Percentiles rank a stretch among this genome's conserved stretches.
Conservation (phyloP, 371 early-diverging fungal species). For the Phascolomyces articulosus region DNA sequence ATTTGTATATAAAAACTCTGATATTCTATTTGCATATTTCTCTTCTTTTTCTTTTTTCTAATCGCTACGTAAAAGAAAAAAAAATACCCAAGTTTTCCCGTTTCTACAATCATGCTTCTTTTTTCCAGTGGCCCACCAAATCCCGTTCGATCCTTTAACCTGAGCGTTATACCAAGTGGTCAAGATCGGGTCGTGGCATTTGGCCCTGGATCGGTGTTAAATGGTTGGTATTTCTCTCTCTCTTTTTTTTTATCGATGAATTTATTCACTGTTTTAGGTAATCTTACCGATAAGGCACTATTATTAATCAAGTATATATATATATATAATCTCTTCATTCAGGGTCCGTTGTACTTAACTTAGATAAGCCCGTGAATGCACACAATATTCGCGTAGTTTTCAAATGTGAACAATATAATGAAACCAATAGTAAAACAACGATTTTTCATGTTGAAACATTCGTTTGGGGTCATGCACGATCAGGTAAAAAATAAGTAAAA, state of each 20-base stretch:
- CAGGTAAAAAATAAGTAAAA: conserved; percentile 10
- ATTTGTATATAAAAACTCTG: too few relatives aligned
- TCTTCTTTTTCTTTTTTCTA: not conserved
- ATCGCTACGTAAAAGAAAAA: not conserved
- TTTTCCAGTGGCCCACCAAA: conserved; percentile 21
- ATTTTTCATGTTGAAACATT: conserved; percentile 17
- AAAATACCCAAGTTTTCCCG: not conserved
- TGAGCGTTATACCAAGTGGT: conserved; percentile 29
- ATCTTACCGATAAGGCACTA: conserved; percentile 10
- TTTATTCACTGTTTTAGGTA: conserved; percentile 23
- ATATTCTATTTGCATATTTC: too few relatives aligned
- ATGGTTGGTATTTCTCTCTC: too few relatives aligned
- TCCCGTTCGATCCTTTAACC: conserved; percentile 27
- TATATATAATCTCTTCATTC: not conserved
- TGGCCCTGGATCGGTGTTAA: conserved; percentile 46
- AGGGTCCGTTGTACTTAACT: conserved; percentile 41
- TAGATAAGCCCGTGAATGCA: conserved; percentile 31
- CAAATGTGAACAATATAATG: conserved; percentile 30
- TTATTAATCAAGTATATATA: not conserved
- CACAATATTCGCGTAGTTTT: conserved; percentile 37
- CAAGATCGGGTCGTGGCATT: conserved; percentile 41
- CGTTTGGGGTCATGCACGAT: conserved; percentile 17
- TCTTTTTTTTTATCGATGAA: too few relatives aligned
- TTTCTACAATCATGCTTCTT: conserved; percentile 14
- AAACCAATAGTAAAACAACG: conserved; percentile 4